phyloP scores from a whole-genome alignment of 2,329 filamentous ascomycete genomes.

The Pseudocercospora fuligena region DNA sequence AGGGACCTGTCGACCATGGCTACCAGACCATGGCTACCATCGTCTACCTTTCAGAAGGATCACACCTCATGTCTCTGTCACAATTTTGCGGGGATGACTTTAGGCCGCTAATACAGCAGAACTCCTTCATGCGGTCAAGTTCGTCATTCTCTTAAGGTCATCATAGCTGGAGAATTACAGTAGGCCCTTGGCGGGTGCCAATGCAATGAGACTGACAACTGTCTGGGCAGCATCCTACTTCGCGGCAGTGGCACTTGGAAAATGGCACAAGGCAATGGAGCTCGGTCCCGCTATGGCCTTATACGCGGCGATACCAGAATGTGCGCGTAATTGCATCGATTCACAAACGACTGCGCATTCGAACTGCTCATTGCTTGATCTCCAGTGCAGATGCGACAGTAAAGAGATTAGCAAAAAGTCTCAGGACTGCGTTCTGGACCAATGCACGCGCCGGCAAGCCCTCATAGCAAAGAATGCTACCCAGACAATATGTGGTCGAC shows the following conservation, averaged over 20 bases:
- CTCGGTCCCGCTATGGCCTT: neutral
- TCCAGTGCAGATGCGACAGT: constrained; percentile 28
- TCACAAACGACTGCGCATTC: constrained; percentile 9
- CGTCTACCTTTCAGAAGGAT: neutral
- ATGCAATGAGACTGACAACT: constrained; percentile 2
- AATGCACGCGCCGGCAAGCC: constrained; percentile 12
- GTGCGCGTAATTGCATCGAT: constrained; percentile 5
- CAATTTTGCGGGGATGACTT: neutral
- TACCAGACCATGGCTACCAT: constrained; percentile 1
- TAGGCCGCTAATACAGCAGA: neutral
- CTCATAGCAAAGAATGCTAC: constrained; percentile 27
- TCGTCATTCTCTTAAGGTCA: neutral
- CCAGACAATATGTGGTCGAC: constrained; percentile 23
- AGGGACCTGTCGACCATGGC: neutral
- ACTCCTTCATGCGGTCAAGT: neutral
- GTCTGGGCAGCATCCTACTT: constrained; percentile 5
- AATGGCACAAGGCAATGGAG: constrained; percentile 3
- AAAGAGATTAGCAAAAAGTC: constrained; percentile 14
- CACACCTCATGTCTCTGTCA: neutral
- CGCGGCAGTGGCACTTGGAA: neutral
- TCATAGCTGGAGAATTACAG: neutral
- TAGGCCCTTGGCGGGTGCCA: neutral
- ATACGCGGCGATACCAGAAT: neutral
- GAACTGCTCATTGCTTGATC: constrained; percentile 26
- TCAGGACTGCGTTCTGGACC: constrained; percentile 13